Percentiles rank a stretch among this genome's conserved stretches.
Evolutionary conservation across 768 basidiomycete genomes (phyloP).

Genomic region (Trametes sanguinea): DNA sequence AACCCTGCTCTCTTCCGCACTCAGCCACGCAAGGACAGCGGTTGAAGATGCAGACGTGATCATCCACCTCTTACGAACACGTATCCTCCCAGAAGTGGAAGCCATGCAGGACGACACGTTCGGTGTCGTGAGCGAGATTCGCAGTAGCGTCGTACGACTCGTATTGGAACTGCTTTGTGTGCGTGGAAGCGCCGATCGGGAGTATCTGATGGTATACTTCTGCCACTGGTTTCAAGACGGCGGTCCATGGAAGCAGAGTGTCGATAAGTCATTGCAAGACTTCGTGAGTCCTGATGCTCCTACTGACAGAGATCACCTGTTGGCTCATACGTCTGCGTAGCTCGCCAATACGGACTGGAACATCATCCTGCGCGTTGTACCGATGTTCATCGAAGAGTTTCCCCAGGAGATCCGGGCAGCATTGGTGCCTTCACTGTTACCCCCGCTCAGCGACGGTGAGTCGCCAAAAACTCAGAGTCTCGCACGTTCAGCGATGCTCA

Average conservation of each 20-base stretch:
- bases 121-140: constrained; percentile 34
- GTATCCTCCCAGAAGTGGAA: constrained; percentile 52
- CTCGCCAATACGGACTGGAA: constrained; percentile 50
- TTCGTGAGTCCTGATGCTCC: constrained; percentile 39
- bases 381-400: constrained; percentile 43
- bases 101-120: constrained; percentile 35
- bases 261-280: constrained; percentile 44
- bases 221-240: constrained; percentile 43
- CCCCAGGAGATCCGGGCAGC: constrained; percentile 50
- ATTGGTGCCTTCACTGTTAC: constrained; percentile 44
- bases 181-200: constrained; percentile 11
- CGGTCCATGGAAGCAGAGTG: constrained; percentile 43
- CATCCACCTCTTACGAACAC: constrained; percentile 43
- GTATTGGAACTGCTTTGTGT: constrained; percentile 43
- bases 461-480: not conserved
- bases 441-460: constrained; percentile 54
- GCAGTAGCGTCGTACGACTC: constrained; percentile 43
- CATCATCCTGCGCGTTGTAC: constrained; percentile 41
- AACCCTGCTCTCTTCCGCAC: constrained; percentile 32
- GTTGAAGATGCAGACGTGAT: constrained; percentile 36
- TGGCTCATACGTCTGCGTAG: constrained; percentile 1
- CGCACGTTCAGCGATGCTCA: not conserved
- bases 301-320: not conserved
- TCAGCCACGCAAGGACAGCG: constrained; percentile 14
- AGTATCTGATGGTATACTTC: constrained; percentile 26